Conservation (phyloP, 257 asterid genomes). For the Penstemon barbatus region DNA sequence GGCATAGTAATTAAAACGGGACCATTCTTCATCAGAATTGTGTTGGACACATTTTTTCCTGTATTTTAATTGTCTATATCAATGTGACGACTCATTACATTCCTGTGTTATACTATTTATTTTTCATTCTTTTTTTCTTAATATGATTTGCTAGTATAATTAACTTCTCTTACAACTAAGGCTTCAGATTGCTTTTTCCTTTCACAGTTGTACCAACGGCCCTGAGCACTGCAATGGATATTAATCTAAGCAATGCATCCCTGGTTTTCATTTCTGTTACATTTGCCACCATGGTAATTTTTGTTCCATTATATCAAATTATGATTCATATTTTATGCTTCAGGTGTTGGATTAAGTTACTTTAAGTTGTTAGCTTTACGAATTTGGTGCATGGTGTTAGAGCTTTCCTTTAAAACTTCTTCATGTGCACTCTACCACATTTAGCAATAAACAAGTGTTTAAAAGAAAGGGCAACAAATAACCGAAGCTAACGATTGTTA, state of each 20-base stretch:
- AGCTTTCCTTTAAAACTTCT: constrained; percentile 20
- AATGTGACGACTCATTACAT: constrained; percentile 6
- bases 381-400: constrained; percentile 20
- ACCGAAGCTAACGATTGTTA: too few species aligned
- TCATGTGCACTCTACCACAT: not conserved
- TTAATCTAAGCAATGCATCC: constrained; percentile 94
- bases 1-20: not conserved
- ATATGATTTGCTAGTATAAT: constrained; percentile 40
- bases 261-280: constrained; percentile 98
- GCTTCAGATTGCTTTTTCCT: constrained; percentile 91
- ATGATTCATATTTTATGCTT: not conserved
- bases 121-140: constrained; percentile 3
- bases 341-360: constrained; percentile 8
- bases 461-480: too few species aligned
- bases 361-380: not conserved
- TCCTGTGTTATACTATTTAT: not conserved
- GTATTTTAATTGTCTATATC: constrained; percentile 6
- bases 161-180: constrained; percentile 83
- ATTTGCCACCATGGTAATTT: constrained; percentile 97
- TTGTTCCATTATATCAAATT: constrained; percentile 27
- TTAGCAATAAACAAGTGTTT: too few species aligned
- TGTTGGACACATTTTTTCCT: not conserved
- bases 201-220: constrained; percentile 99
- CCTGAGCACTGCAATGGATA: constrained; percentile 96
- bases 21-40: constrained; percentile 6